A percentile compares a stretch with the other conserved stretches of the same genome.
Evolutionary conservation across 2,329 filamentous ascomycete genomes (phyloP).

Genomic region (Clarireedia paspali): DNA sequence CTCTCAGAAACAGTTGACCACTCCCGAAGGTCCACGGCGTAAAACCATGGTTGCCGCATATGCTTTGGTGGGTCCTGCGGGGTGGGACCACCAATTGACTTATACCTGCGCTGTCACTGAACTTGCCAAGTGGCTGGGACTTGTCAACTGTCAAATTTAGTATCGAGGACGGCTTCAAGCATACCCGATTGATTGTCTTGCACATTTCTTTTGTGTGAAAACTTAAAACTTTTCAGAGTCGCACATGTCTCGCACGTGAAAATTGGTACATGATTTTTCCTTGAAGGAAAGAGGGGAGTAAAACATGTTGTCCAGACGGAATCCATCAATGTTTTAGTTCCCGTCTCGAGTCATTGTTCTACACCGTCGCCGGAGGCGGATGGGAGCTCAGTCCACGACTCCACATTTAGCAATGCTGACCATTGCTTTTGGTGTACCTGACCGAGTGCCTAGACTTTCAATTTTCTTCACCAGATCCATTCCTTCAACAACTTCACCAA

Average conservation of each 20-base stretch:
- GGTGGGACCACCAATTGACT: neutral
- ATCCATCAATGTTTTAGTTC: too few species aligned
- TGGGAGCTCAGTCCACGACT: constrained; percentile 11
- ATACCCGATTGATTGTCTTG: too few species aligned
- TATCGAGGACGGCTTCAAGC: too few species aligned
- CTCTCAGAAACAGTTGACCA: neutral
- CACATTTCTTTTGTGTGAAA: too few species aligned
- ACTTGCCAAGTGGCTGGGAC: neutral
- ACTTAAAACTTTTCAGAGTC: too few species aligned
- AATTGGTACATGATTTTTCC: too few species aligned
- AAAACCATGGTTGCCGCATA: neutral
- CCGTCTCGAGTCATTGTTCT: too few species aligned
- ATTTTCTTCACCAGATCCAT: constrained; percentile 50
- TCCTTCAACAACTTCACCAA: constrained; percentile 57
- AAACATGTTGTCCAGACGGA: too few species aligned
- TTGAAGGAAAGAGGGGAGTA: too few species aligned
- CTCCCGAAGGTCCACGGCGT: neutral
- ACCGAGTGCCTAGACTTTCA: constrained; percentile 50
- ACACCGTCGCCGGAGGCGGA: neutral
- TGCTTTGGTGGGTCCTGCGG: neutral
- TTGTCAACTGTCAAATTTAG: too few species aligned
- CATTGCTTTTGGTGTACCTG: constrained; percentile 44
- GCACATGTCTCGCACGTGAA: too few species aligned
- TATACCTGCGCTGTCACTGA: neutral
- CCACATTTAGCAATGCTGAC: constrained; percentile 51